Conservation (phyloP, 2,329 filamentous ascomycete species). For the Trichoderma sp. region DNA sequence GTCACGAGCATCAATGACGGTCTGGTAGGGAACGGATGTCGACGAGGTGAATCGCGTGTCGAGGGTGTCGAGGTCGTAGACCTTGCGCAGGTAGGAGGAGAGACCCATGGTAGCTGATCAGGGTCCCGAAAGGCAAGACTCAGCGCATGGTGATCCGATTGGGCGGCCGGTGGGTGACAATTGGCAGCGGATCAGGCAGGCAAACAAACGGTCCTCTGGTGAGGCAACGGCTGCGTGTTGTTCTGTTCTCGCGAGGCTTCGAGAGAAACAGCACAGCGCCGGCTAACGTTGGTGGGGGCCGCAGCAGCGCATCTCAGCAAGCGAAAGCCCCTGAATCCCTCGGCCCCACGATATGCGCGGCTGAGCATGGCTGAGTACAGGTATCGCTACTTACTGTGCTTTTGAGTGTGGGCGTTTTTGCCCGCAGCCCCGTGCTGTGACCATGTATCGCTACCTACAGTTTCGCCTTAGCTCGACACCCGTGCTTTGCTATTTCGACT, state of each 20-base stretch:
- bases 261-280: background rate
- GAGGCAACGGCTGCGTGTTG: background rate
- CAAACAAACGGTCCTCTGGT: slow-evolving; percentile 1
- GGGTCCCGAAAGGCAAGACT: slow-evolving; percentile 5
- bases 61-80: slow-evolving; percentile 67
- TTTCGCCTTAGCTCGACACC: too few species aligned
- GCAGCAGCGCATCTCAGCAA: slow-evolving; percentile 16
- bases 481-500: background rate
- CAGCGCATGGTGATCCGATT: slow-evolving; percentile 30
- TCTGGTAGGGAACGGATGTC: slow-evolving; percentile 67
- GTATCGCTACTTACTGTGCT: slow-evolving; percentile 3
- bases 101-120: slow-evolving; percentile 43
- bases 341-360: slow-evolving; percentile 20
- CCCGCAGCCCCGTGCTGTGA: background rate
- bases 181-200: background rate
- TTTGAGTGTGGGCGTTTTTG: background rate
- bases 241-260: slow-evolving; percentile 24
- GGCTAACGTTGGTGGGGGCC: background rate
- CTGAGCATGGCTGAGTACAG: background rate
- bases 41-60: slow-evolving; percentile 68
- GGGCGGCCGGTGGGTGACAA: background rate
- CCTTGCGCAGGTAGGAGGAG: slow-evolving; percentile 49
- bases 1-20: slow-evolving; percentile 54
- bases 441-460: background rate
- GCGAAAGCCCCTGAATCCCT: slow-evolving; percentile 26